phyloP scores from a whole-genome alignment of 2,329 filamentous ascomycete genomes.

The Dactylella cylindrospora region DNA sequence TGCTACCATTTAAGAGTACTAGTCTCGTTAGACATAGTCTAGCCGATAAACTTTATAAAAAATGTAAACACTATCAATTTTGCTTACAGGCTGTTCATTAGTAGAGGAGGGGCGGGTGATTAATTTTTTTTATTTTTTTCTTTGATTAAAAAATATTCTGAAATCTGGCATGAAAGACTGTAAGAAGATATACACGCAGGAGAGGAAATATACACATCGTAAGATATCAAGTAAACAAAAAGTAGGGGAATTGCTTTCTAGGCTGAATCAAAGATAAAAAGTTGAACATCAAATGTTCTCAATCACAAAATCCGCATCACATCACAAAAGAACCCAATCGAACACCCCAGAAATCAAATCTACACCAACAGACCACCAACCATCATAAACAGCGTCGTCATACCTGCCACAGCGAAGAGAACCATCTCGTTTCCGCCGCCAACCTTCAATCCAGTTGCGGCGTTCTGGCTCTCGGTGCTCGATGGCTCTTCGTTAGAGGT shows the following conservation, averaged over 20 bases:
- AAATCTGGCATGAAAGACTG: no score
- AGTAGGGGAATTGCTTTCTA: not conserved
- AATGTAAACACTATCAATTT: no score
- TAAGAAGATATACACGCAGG: no score
- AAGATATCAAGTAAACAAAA: not conserved
- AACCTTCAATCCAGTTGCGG: conserved; percentile 17
- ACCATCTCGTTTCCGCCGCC: conserved; percentile 7
- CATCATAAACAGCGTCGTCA: conserved; percentile 22
- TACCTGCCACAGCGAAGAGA: conserved; percentile 11
- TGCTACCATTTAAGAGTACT: no score
- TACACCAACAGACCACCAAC: conserved; percentile 26
- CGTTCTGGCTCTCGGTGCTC: conserved; percentile 32
- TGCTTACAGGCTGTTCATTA: no score
- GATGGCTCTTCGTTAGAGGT: not conserved
- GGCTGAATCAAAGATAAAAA: conserved; percentile 1
- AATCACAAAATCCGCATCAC: not conserved
- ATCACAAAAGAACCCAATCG: not conserved
- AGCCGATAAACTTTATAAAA: no score
- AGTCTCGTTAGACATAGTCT: no score
- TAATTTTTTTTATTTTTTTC: no score
- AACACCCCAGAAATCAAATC: not conserved
- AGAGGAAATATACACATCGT: conserved; percentile 20
- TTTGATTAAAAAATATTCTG: no score
- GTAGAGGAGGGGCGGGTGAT: no score
- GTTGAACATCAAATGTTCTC: not conserved